phyloP scores from a whole-genome alignment of 306 rosid genomes.

The Lathyrus sativus region DNA sequence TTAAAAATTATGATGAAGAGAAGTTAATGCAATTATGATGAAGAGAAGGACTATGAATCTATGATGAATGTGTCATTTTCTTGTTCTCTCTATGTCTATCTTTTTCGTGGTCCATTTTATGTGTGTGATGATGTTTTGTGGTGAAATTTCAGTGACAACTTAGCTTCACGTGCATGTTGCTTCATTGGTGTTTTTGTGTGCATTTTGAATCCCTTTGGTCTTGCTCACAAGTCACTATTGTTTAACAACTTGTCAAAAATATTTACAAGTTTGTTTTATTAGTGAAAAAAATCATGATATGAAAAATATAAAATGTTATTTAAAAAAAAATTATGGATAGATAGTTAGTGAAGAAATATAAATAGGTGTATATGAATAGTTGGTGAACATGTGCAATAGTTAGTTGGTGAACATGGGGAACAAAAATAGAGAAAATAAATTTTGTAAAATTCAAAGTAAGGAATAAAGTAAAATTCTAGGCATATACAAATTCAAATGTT shows the following conservation, averaged over 20 bases:
- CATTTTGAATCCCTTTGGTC: conserved; percentile 20
- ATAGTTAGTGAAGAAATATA: too few species aligned
- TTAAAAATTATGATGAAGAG: background rate
- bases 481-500: too few species aligned
- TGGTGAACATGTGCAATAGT: too few species aligned
- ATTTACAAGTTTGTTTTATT: background rate
- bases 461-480: too few species aligned
- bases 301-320: too few species aligned
- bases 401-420: too few species aligned
- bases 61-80: conserved; percentile 20
- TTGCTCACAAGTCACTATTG: conserved; percentile 2
- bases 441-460: too few species aligned
- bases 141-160: conserved; percentile 47
- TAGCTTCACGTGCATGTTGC: conserved; percentile 51
- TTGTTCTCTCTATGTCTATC: background rate
- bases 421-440: too few species aligned
- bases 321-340: too few species aligned
- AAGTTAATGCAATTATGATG: conserved; percentile 40
- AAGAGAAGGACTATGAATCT: conserved; percentile 16
- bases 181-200: conserved; percentile 40
- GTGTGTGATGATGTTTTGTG: conserved; percentile 34
- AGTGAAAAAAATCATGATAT: background rate
- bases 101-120: conserved; percentile 39
- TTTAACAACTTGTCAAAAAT: conserved; percentile 16
- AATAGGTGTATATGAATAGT: too few species aligned